phyloP scores from a whole-genome alignment of 305 asterid species.

The Fraxinus albicans region DNA sequence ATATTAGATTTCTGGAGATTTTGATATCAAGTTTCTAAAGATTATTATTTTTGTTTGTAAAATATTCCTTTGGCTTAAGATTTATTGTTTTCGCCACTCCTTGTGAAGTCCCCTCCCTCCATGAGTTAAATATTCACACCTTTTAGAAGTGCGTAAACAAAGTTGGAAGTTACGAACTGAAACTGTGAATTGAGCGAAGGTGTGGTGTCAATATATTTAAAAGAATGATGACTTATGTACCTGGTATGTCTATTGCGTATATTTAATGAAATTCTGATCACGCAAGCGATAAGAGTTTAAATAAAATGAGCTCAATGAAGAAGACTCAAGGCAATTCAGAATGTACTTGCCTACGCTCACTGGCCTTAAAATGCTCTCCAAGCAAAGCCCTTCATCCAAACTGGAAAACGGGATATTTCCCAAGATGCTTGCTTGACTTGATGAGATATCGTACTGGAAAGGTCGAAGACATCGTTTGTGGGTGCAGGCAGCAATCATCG shows the following conservation, averaged over 20 bases:
- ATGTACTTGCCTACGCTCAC: background rate
- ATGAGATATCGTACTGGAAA: background rate
- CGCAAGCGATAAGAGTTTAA: background rate
- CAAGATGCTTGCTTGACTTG: background rate
- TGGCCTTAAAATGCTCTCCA: background rate
- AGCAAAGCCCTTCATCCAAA: background rate
- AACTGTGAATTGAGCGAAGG: background rate
- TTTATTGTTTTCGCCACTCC: background rate
- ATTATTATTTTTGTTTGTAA: background rate
- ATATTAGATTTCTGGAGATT: background rate
- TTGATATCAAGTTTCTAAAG: background rate
- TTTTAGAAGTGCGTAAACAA: background rate
- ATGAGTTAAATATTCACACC: background rate
- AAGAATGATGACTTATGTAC: background rate
- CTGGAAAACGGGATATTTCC: background rate
- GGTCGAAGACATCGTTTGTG: background rate
- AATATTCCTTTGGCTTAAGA: background rate
- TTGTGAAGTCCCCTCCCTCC: background rate
- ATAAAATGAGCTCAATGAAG: background rate
- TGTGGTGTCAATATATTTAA: background rate
- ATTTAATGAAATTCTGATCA: background rate
- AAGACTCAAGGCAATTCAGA: background rate
- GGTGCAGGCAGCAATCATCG: background rate
- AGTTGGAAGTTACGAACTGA: background rate
- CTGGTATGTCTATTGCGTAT: background rate